Base-by-base conservation (phyloP, 2,329 filamentous ascomycete genomes). In the Esteya vermicola region DNA sequence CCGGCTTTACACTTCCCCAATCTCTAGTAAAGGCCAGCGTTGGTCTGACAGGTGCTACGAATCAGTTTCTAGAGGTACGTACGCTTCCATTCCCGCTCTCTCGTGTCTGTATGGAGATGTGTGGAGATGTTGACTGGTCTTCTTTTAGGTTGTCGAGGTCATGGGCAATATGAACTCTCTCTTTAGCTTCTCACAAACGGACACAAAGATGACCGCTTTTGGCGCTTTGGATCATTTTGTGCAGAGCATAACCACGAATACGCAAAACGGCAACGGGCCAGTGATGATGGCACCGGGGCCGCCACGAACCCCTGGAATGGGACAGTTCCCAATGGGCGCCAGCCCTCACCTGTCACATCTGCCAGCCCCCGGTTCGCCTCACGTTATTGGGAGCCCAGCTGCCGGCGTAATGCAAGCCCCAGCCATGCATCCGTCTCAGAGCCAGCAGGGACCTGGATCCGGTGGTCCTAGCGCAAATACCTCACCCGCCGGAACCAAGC, bases 381-480 rank as follows among this genome's bases (percentile, higher is more conserved):
- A 75, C 41, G 58, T 70, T 33, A 26, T 30, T 1, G 68, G 72
- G 40, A 78, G 73, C 52, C 77, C 77, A 9, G 74, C 72, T 16
- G 68, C 70, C 13, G 73, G 70, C 14, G 64, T 70, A 39, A 76
- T 78, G 67, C 72, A 76, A 54, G 72, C 75, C 38, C 75, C 75
- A 19, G 65, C 65, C 45, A 81, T 81, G 76, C 72, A 76, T 54
- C 61, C 75, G 44, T 75, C 81, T 53, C 72, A 74, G 47, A 80
- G 75, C 53, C 76, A 80, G 54, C 77, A 81, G 52, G 77, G 76
- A 30, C 78, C 75, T 25, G 74, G 63, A 54, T 79, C 75, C 9
- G 75, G 72, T 53, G 76, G 74, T 2, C 74, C 75, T 7, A 80
- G 75, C 52, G 75, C 76, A 42, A 81, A 79, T 57, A 81, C 77